These are phyloP conservation scores for Daldinia grandis DNA, from an alignment of 495 filamentous ascomycete genomes.

Conservation along the genomic window DNA sequence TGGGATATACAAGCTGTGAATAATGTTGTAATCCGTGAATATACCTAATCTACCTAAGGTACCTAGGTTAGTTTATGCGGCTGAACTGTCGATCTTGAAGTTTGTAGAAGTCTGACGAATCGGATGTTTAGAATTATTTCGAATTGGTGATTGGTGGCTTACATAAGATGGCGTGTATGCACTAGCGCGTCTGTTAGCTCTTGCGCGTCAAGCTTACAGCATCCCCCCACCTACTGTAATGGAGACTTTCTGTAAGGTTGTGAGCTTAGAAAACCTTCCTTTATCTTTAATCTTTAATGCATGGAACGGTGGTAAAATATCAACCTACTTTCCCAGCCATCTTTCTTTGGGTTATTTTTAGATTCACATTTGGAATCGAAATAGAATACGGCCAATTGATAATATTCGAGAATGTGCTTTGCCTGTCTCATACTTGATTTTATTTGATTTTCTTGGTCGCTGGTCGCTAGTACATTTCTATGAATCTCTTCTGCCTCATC, in stretches of 20 bases:
- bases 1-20: neutral
- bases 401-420: constrained; percentile 6
- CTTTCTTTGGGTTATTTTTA: neutral
- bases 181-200: neutral
- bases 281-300: neutral
- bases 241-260: neutral
- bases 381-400: neutral
- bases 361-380: neutral
- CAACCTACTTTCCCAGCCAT: neutral
- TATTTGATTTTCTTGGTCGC: constrained; percentile 14
- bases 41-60: too few species aligned
- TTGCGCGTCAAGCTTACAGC: constrained; percentile 1
- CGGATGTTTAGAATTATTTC: neutral
- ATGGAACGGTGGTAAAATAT: neutral
- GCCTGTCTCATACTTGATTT: neutral
- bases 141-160: neutral
- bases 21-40: too few species aligned
- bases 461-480: neutral
- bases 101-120: constrained; percentile 5
- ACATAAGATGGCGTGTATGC: neutral
- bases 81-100: constrained; percentile 6
- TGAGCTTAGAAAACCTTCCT: neutral
- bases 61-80: constrained; percentile 12
- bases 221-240: neutral
- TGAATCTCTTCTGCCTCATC: neutral